Base-by-base conservation (phyloP, 129 eudicot genomes). In the Chrysanthemum lavandulifolium region DNA sequence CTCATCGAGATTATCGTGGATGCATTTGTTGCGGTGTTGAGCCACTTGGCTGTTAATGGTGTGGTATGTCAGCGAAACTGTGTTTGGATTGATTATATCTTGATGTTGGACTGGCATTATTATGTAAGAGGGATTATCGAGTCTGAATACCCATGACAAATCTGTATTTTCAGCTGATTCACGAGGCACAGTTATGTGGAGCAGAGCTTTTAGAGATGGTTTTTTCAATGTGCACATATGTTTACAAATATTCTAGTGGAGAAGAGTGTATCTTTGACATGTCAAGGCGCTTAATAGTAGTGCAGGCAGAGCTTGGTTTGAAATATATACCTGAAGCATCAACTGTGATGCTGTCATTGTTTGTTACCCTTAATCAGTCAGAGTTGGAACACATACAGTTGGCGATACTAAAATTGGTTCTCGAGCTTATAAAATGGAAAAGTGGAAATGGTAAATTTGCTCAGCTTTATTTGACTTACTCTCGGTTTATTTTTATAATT, bases 351-450 rank as follows among this genome's bases (percentile, higher is more conserved):
- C 76, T 82, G 67, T 81, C 91, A 47, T 76, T 90, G 84, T 88
- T 90, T 83, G 64, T 78, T 61, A 66, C 73, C 78, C 90, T 95
- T 70, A 79, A 81, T 57, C 86, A 88, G 73, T 78, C 89, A 23
- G 89, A 95, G 78, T 72, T 95, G 72, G 99, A 95, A 71, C 97
- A 90, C 70, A 86, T 90, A 80, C 92, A 90, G 68, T 68, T 81
- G 60, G 80, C 80, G 48, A 65, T 84, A 67, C 61, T 91, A 51
- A 86, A 83, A 48, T 59, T 90, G 73, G 79, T 90, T 23, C 67
- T 80, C 31, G 76, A 84, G 66, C 81, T 95, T 50, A 71, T 95
- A 65, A 83, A 81, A 68, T 95, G 99, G 99, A 88, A 88, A 83
- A 71, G 43, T 49, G 83, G 83, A 79, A 79, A 80, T 55, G 99